Percentiles rank a stretch among this genome's conserved stretches.
These are phyloP conservation scores for Ambrosiella beaveri DNA, from an alignment of 2,329 filamentous ascomycete species.

Conservation along the genomic window DNA sequence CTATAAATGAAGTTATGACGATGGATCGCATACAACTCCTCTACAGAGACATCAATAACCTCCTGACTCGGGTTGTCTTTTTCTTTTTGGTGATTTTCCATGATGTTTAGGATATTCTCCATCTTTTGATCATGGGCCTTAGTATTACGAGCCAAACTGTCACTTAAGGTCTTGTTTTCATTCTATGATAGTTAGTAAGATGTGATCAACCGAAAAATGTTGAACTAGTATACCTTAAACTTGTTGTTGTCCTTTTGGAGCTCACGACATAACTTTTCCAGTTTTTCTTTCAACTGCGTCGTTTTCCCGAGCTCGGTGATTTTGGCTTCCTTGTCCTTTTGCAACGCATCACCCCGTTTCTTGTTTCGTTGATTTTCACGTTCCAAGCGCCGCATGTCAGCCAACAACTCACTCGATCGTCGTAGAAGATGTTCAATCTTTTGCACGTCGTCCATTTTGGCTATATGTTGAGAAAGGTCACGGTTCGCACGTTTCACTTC, in stretches of 20 bases:
- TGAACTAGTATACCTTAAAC: slow-evolving; percentile 54
- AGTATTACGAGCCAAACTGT: slow-evolving; percentile 67
- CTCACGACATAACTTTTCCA: slow-evolving; percentile 90
- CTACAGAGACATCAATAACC: slow-evolving; percentile 69
- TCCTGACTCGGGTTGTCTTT: slow-evolving; percentile 69
- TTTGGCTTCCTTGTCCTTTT: slow-evolving; percentile 89
- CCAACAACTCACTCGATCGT: slow-evolving; percentile 76
- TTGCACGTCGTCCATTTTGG: slow-evolving; percentile 79
- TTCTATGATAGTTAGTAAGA: slow-evolving; percentile 32
- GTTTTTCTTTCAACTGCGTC: slow-evolving; percentile 78
- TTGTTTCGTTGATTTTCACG: slow-evolving; percentile 91
- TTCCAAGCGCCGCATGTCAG: slow-evolving; percentile 90
- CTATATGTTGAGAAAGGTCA: slow-evolving; percentile 73
- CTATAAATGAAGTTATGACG: not conserved
- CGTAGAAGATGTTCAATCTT: slow-evolving; percentile 83
- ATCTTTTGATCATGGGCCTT: slow-evolving; percentile 73
- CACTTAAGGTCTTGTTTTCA: slow-evolving; percentile 83
- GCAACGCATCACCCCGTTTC: slow-evolving; percentile 80
- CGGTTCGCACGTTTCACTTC: slow-evolving; percentile 89
- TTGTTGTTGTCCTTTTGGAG: slow-evolving; percentile 96
- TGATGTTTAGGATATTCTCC: slow-evolving; percentile 60
- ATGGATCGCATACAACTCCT: slow-evolving; percentile 58
- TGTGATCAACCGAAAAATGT: not conserved
- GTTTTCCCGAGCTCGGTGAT: slow-evolving; percentile 82
- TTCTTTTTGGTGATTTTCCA: slow-evolving; percentile 76